These are phyloP conservation scores for Tephrocybe sp. DNA, from an alignment of 768 basidiomycete genomes.

Conservation along the genomic window DNA sequence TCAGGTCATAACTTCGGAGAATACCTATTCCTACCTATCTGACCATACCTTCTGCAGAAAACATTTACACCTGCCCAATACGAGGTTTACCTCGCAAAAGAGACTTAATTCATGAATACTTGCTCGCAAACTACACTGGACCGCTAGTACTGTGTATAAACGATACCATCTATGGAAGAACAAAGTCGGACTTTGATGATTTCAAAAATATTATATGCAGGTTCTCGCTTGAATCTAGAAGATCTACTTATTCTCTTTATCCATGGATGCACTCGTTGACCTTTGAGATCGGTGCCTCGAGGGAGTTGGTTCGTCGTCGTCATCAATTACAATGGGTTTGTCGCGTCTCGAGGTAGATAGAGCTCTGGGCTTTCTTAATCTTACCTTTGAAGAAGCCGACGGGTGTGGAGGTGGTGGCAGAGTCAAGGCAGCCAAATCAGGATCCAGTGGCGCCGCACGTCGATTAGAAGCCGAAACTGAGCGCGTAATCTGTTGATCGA, in stretches of 20 bases:
- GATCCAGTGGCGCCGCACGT: conserved; percentile 3
- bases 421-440: conserved; percentile 8
- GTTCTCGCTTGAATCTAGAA: not conserved
- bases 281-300: conserved; percentile 3
- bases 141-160: not conserved
- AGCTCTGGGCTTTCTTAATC: not conserved
- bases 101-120: not conserved
- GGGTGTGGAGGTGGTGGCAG: conserved; percentile 16
- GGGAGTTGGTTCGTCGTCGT: conserved; percentile 1
- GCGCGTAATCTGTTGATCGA: not conserved
- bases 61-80: conserved; percentile 73
- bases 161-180: not conserved
- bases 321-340: conserved; percentile 1
- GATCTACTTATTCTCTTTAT: conserved; percentile 15
- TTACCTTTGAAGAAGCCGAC: too few relatives aligned
- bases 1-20: conserved; percentile 57
- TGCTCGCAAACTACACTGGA: not conserved
- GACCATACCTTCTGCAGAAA: conserved; percentile 46
- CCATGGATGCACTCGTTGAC: conserved; percentile 3
- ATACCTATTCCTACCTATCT: not conserved
- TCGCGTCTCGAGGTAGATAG: not conserved
- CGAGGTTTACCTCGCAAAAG: conserved; percentile 31
- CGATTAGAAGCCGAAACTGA: conserved; percentile 8
- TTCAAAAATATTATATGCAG: too few relatives aligned
- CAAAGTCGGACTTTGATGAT: too few relatives aligned